Conservation (phyloP, 768 basidiomycete genomes). For the Mycena indigotica region DNA sequence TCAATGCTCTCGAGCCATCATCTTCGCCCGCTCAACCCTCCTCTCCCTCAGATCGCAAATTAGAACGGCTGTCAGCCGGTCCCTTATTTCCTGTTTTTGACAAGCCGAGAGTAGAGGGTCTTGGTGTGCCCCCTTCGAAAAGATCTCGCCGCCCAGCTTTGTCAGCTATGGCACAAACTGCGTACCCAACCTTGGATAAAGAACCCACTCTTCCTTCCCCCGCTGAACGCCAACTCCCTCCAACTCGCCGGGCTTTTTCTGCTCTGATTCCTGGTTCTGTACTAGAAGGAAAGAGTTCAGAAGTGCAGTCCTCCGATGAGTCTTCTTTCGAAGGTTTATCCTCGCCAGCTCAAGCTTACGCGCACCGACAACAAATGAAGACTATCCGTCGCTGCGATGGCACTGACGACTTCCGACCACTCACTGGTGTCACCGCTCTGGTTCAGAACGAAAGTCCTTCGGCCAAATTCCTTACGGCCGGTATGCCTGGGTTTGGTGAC, state of each 20-base stretch:
- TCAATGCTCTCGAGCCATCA: slow-evolving; percentile 44
- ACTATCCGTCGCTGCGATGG: slow-evolving; percentile 81
- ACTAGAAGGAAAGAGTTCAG: slow-evolving; percentile 42
- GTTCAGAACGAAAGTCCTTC: slow-evolving; percentile 60
- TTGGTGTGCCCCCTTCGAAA: slow-evolving; percentile 60
- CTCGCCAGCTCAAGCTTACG: slow-evolving; percentile 80
- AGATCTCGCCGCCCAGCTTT: slow-evolving; percentile 67
- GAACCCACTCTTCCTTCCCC: slow-evolving; percentile 14
- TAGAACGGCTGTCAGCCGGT: slow-evolving; percentile 52
- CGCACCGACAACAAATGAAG: slow-evolving; percentile 74
- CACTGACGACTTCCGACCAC: slow-evolving; percentile 75
- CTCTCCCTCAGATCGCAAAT: slow-evolving; percentile 52
- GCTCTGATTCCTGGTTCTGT: slow-evolving; percentile 70
- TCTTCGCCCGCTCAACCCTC: slow-evolving; percentile 55
- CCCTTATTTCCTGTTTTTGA: slow-evolving; percentile 48
- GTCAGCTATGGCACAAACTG: slow-evolving; percentile 56
- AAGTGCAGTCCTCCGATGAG: slow-evolving; percentile 46
- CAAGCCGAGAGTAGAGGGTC: slow-evolving; percentile 54
- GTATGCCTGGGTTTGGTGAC: slow-evolving; percentile 85
- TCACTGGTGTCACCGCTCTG: slow-evolving; percentile 66
- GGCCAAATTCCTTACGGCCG: slow-evolving; percentile 56
- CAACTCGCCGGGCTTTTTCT: slow-evolving; percentile 73
- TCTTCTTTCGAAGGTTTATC: slow-evolving; percentile 73
- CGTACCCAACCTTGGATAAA: slow-evolving; percentile 16
- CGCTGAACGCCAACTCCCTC: slow-evolving; percentile 37